phyloP scores from a whole-genome alignment of 2,329 filamentous ascomycete species.

The Cryphonectria carpinicola region DNA sequence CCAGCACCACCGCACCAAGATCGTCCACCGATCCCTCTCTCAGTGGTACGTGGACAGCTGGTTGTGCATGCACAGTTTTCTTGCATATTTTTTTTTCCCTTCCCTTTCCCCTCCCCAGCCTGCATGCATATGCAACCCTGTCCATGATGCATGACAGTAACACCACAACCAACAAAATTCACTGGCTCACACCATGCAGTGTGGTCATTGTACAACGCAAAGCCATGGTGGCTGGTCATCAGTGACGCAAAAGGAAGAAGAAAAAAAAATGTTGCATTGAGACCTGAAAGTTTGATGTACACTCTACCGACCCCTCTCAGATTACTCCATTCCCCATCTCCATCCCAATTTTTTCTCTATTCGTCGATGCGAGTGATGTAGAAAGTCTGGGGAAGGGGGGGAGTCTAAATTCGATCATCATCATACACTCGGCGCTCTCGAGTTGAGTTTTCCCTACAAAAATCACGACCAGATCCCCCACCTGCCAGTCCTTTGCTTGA shows the following conservation, averaged over 20 bases:
- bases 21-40: neutral
- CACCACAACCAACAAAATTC: constrained; percentile 2
- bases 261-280: constrained; percentile 29
- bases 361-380: constrained; percentile 29
- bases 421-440: constrained; percentile 5
- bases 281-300: constrained; percentile 44
- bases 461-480: neutral
- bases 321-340: constrained; percentile 33
- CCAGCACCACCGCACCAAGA: neutral
- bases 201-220: neutral
- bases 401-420: constrained; percentile 30
- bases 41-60: constrained; percentile 6
- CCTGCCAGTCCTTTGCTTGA: constrained; percentile 3
- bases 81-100: neutral
- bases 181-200: neutral
- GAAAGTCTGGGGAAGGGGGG: constrained; percentile 17
- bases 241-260: neutral
- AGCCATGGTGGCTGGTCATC: neutral
- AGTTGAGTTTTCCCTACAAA: neutral
- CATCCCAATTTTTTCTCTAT: constrained; percentile 23
- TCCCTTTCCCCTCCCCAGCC: neutral
- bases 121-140: constrained; percentile 1
- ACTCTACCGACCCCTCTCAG: constrained; percentile 43
- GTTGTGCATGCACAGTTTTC: neutral
- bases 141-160: neutral